Evolutionary conservation across 2,329 filamentous ascomycete genomes (phyloP).

Genomic region (Botrytis hyacinthi): DNA sequence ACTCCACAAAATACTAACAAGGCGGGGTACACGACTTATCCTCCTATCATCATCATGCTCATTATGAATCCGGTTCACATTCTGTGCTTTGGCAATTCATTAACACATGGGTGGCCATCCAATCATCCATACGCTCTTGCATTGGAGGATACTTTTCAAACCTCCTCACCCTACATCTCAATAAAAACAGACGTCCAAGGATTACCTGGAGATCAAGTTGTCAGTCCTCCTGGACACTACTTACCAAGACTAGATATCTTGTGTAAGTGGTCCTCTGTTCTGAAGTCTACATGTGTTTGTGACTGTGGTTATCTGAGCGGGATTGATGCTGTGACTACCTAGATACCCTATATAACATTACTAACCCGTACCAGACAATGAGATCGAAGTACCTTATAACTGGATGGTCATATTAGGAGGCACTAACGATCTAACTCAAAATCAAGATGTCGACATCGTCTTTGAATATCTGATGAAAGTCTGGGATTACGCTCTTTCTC

Average conservation of each 20-base stretch:
- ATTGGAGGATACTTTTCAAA: conserved; percentile 48
- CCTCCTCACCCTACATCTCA: conserved; percentile 45
- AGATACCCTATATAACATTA: background rate
- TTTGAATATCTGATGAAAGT: conserved; percentile 48
- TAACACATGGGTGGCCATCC: conserved; percentile 54
- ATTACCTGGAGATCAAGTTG: conserved; percentile 51
- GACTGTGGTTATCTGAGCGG: background rate
- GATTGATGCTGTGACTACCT: background rate
- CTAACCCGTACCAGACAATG: conserved; percentile 23
- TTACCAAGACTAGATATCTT: conserved; percentile 33
- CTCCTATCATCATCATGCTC: conserved; percentile 28
- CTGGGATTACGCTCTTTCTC: conserved; percentile 51
- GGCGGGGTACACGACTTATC: background rate
- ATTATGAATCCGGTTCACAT: conserved; percentile 29
- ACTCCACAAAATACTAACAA: background rate
- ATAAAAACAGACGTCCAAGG: conserved; percentile 49
- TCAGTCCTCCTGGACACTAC: conserved; percentile 34
- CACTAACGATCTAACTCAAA: conserved; percentile 59
- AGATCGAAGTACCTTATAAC: conserved; percentile 41
- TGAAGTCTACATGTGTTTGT: background rate
- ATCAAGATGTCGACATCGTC: conserved; percentile 43
- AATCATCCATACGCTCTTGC: conserved; percentile 54
- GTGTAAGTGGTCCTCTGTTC: conserved; percentile 38
- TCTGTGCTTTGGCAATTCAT: conserved; percentile 39
- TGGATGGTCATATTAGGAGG: conserved; percentile 64